A percentile compares a stretch with the other conserved stretches of the same genome.
phyloP scores from a whole-genome alignment of 2,329 filamentous ascomycete genomes.

The Diaporthe aspalathi region DNA sequence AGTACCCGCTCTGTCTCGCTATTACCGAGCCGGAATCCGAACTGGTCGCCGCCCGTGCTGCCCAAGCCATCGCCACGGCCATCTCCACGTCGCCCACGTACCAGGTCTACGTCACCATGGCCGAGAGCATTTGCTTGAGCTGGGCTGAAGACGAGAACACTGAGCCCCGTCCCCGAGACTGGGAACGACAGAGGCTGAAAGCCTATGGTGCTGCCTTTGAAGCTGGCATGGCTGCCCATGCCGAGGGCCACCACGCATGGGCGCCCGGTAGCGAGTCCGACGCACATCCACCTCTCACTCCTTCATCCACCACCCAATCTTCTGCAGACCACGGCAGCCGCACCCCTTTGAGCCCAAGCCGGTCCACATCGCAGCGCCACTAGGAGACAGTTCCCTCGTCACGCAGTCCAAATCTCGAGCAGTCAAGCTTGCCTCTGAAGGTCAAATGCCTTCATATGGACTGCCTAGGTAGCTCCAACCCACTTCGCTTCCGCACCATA shows the following conservation, averaged over 20 bases:
- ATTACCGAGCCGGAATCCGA: neutral
- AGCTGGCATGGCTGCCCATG: slow-evolving; percentile 5
- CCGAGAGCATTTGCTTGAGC: neutral
- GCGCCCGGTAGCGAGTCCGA: slow-evolving; percentile 8
- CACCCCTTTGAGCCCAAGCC: neutral
- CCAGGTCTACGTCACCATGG: neutral
- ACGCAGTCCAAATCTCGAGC: neutral
- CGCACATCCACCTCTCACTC: neutral
- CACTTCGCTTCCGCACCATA: slow-evolving; percentile 5
- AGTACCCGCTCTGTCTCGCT: neutral
- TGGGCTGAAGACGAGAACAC: neutral
- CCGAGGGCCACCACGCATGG: neutral
- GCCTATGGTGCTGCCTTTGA: neutral
- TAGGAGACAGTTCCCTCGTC: neutral
- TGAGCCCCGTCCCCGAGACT: neutral
- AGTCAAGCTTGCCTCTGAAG: neutral
- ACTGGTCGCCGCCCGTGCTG: neutral
- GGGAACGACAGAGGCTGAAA: neutral
- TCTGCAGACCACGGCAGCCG: slow-evolving; percentile 8
- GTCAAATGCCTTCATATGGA: slow-evolving; percentile 2
- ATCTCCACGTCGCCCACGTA: neutral
- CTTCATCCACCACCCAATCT: neutral
- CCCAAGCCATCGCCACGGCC: neutral
- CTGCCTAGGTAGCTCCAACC: neutral
- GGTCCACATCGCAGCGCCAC: neutral